Evolutionary conservation across 2,329 filamentous ascomycete genomes (phyloP).

Genomic region (Lasiodiplodia theobromae): DNA sequence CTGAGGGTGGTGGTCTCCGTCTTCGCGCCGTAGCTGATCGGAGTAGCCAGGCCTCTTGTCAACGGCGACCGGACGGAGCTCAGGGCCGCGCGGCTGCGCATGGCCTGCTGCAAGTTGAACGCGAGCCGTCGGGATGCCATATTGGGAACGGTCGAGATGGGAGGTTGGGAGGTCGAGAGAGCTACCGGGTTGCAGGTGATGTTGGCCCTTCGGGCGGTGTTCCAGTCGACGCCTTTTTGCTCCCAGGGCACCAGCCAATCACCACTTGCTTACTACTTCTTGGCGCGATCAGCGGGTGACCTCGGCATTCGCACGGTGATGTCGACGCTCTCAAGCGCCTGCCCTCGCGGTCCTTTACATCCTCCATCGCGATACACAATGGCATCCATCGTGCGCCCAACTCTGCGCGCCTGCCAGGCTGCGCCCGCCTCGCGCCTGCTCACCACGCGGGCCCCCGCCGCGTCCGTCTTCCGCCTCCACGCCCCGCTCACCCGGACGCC

Average conservation of each 20-base stretch:
- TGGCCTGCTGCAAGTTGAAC: slow-evolving; percentile 88
- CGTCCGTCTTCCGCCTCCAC: slow-evolving; percentile 45
- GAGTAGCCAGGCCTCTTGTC: slow-evolving; percentile 88
- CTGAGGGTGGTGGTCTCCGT: slow-evolving; percentile 95
- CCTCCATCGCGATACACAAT: slow-evolving; percentile 45
- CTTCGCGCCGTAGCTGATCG: slow-evolving; percentile 75
- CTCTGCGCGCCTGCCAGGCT: slow-evolving; percentile 53
- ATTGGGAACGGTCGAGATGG: slow-evolving; percentile 49
- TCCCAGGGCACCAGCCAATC: slow-evolving; percentile 19
- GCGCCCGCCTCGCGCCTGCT: slow-evolving; percentile 53
- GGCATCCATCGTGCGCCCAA: slow-evolving; percentile 61
- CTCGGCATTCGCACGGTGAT: slow-evolving; percentile 26
- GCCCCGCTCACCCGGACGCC: slow-evolving; percentile 44
- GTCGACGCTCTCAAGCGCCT: slow-evolving; percentile 7
- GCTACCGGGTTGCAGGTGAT: slow-evolving; percentile 32
- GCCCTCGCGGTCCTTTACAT: background rate
- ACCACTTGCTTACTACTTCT: slow-evolving; percentile 23
- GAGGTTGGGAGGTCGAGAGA: slow-evolving; percentile 57
- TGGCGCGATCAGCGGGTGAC: slow-evolving; percentile 28
- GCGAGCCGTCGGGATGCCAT: slow-evolving; percentile 99
- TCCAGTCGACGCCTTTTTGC: slow-evolving; percentile 20
- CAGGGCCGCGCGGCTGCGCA: slow-evolving; percentile 86
- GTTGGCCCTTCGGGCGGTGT: slow-evolving; percentile 1
- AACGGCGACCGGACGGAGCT: slow-evolving; percentile 75
- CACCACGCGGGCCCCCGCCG: slow-evolving; percentile 45